Evolutionary conservation across 495 filamentous ascomycete species (phyloP), one percentile per base, ranked within the genome.

Genomic region (Jackrogersella multiformis): DNA sequence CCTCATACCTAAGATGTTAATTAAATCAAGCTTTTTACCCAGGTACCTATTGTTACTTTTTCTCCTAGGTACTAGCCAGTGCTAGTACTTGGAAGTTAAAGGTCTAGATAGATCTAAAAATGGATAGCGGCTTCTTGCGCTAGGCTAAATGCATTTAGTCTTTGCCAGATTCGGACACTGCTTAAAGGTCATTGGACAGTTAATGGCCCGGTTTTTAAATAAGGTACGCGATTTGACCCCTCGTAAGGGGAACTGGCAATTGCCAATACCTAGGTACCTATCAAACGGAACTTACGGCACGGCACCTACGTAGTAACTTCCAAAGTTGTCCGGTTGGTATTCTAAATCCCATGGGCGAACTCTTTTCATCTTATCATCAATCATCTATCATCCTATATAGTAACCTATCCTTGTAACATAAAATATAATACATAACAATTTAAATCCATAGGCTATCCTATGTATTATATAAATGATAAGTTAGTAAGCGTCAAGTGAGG

Each of bases 151-250:
- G n/a, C n/a, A n/a, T n/a, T n/a, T n/a, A n/a, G 49, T 36, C 48
- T 41, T 66, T 56, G 20, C 64, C 51, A 57, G 24, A 61, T 61
- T 67, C 45, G 64, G 64, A 52, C 36, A 55, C n/a, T 35, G 44
- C 51, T 57, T 7, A 28, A 61, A 35, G 56, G 42, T 61, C 42
- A 61, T 61, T 61, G 56, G 64, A 44, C 13, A 23, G 18, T 42
- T 23, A 48, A 34, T 44, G 56, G 20, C 13, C 32, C 23, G 42
- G 26, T 34, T 34, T n/a, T 49, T 44, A 57, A 28, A 16, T 38
- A 42, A 36, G 30, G 35, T 34, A 55, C 36, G 32, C 45, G 35
- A 48, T 55, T 51, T 44, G 52, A 13, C 21, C 23, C 21, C 35
- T 64, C 53, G 5, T 18, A 42, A 61, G 15, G 46, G 24, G 24